phyloP scores from a whole-genome alignment of 2,329 filamentous ascomycete genomes.

The Neofusicoccum laricinum region DNA sequence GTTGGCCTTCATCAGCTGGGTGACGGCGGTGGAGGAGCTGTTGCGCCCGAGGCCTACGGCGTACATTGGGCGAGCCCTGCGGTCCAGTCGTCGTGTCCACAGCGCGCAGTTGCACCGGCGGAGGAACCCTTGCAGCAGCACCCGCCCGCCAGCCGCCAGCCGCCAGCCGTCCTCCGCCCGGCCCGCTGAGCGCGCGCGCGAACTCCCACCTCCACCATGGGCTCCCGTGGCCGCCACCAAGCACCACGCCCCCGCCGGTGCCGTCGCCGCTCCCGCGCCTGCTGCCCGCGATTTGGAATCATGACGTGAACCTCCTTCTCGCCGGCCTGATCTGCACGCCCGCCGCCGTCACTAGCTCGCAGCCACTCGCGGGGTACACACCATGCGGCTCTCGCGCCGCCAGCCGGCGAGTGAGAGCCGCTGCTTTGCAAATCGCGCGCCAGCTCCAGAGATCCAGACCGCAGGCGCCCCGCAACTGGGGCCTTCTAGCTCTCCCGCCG shows the following conservation, averaged over 20 bases:
- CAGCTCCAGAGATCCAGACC: not conserved
- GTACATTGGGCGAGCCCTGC: conserved; percentile 5
- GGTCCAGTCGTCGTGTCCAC: conserved; percentile 13
- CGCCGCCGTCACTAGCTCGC: not conserved
- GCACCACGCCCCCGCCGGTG: not conserved
- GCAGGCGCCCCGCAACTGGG: not conserved
- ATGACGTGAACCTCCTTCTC: not conserved
- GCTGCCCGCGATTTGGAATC: not conserved
- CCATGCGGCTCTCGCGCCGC: not conserved
- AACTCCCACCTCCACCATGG: not conserved
- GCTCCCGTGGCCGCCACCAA: not conserved
- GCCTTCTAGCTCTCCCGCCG: not conserved
- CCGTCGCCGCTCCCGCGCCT: not conserved
- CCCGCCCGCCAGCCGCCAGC: not conserved
- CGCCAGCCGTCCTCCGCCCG: conserved; percentile 6
- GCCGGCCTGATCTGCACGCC: not conserved
- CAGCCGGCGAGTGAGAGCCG: not conserved
- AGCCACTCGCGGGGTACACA: not conserved
- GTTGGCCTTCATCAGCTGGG: conserved; percentile 15
- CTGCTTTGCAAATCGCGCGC: not conserved
- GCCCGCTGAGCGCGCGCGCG: not conserved
- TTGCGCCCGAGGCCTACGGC: conserved; percentile 14
- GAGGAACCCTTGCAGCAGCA: conserved; percentile 8
- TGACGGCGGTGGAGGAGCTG: conserved; percentile 13
- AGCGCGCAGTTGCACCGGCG: not conserved